Evolutionary conservation across 257 asterid species (phyloP).

Genomic region (Scutellaria barbata): DNA sequence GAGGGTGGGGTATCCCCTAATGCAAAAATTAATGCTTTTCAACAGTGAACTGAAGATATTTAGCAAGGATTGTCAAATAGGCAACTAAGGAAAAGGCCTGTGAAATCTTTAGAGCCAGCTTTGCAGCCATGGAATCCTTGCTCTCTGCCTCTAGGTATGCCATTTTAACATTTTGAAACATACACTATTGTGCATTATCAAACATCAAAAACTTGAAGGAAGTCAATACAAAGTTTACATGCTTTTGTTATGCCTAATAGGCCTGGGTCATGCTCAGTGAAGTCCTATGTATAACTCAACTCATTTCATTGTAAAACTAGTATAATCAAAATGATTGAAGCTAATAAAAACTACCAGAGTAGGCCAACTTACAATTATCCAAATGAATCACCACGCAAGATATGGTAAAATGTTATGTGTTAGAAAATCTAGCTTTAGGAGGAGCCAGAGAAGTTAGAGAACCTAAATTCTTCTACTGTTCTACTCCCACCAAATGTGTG

Average conservation of each 20-base stretch:
- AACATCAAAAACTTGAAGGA: background rate
- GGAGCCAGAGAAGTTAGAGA: no score
- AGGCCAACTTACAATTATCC: background rate
- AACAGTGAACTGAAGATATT: slow-evolving; percentile 4
- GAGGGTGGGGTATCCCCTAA: background rate
- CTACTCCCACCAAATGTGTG: no score
- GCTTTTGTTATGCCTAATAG: background rate
- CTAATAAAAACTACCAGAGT: background rate
- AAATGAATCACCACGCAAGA: background rate
- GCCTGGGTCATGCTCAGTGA: background rate
- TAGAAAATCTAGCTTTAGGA: no score
- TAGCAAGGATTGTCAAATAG: background rate
- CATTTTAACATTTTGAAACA: background rate
- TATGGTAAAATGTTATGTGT: background rate
- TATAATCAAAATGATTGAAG: background rate
- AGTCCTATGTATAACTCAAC: background rate
- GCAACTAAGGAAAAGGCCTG: background rate
- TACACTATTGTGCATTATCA: background rate
- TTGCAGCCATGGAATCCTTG: background rate
- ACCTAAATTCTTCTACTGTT: no score
- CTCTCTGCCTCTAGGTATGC: background rate
- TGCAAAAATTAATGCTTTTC: slow-evolving; percentile 9
- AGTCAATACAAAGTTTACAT: background rate
- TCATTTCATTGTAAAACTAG: background rate
- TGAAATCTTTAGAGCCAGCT: background rate